phyloP scores from a whole-genome alignment of 345 rosid species.

The Punica granatum region DNA sequence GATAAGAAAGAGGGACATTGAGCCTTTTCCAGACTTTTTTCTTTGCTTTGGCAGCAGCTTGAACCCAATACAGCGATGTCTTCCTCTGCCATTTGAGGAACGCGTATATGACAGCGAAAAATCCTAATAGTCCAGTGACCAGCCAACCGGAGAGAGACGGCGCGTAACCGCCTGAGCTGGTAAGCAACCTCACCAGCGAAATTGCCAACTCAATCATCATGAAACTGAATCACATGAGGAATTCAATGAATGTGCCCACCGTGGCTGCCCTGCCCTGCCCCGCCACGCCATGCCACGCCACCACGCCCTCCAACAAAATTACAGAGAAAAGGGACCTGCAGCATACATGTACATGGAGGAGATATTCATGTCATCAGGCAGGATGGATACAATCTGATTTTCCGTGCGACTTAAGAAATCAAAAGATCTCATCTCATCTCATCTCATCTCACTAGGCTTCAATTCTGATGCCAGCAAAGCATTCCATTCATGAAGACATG shows the following conservation, averaged over 20 bases:
- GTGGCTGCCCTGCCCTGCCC: too few species aligned
- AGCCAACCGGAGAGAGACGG: conserved; percentile 41
- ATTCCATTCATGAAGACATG: too few species aligned
- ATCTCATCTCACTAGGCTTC: too few species aligned
- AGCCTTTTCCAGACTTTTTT: conserved; percentile 46
- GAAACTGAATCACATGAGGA: conserved; percentile 12
- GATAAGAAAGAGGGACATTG: conserved; percentile 50
- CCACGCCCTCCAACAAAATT: too few species aligned
- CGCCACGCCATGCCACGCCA: too few species aligned
- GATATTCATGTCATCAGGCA: neutral
- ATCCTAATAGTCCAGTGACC: conserved; percentile 33
- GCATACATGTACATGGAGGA: neutral
- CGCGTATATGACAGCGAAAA: conserved; percentile 32
- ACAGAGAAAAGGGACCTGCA: neutral
- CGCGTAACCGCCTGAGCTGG: conserved; percentile 25
- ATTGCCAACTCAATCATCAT: conserved; percentile 41
- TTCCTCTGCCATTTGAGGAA: conserved; percentile 56
- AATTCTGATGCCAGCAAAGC: too few species aligned
- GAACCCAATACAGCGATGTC: conserved; percentile 44
- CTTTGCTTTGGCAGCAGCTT: conserved; percentile 58
- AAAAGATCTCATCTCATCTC: neutral
- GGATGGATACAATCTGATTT: neutral
- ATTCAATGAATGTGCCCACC: neutral
- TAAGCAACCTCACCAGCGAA: conserved; percentile 30
- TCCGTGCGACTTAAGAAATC: neutral